Evolutionary conservation across 169 alveolate species (phyloP).

Genomic region (Cryptosporidium xiaoi): DNA sequence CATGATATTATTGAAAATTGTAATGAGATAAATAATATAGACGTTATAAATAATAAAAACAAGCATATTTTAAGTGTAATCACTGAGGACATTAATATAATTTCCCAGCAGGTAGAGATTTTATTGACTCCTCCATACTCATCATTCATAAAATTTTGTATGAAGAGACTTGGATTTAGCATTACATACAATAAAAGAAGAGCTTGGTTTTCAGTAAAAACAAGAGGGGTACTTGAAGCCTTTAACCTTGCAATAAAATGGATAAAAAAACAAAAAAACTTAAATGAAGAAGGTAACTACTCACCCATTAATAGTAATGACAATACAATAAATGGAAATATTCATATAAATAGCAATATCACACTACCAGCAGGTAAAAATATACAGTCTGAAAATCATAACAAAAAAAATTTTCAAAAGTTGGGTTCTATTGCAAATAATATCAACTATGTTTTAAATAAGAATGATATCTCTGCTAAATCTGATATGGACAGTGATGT

Average conservation of each 20-base stretch:
- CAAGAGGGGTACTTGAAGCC: conserved; percentile 70
- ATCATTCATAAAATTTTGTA: conserved; percentile 45
- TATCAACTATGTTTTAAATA: background rate
- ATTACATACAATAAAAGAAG: conserved; percentile 68
- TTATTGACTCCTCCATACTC: conserved; percentile 67
- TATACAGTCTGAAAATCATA: conserved; percentile 8
- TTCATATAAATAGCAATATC: background rate
- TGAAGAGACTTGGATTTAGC: conserved; percentile 62
- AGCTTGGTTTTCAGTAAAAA: conserved; percentile 72
- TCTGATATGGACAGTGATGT: conserved; percentile 51
- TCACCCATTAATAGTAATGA: background rate
- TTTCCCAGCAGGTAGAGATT: conserved; percentile 65
- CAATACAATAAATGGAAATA: background rate
- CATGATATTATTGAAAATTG: conserved; percentile 46
- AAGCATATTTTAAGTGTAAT: conserved; percentile 12
- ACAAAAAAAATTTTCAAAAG: conserved; percentile 10
- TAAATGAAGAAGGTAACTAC: background rate
- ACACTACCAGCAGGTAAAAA: background rate
- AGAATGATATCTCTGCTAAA: background rate
- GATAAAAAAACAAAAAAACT: conserved; percentile 44
- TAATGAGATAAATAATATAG: conserved; percentile 27
- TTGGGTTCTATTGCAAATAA: background rate
- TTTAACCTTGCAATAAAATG: conserved; percentile 68
- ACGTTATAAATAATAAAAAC: conserved; percentile 1
- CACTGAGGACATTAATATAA: conserved; percentile 18